A percentile compares a stretch with the other conserved stretches of the same genome.
Evolutionary conservation across 2,329 filamentous ascomycete species (phyloP).

Genomic region (Hymenoscyphus linearis): DNA sequence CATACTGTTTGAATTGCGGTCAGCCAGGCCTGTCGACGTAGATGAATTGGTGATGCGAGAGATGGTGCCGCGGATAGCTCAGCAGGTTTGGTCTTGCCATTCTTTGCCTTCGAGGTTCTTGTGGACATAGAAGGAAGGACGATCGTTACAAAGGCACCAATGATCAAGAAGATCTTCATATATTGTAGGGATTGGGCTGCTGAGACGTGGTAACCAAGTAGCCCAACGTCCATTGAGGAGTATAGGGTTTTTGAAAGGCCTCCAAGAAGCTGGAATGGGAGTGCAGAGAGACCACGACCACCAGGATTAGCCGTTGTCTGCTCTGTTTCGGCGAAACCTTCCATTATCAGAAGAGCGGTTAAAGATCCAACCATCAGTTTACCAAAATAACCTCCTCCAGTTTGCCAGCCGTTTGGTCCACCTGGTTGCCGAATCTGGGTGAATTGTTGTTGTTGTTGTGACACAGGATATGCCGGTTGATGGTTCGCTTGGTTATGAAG

Average conservation of each 20-base stretch:
- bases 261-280: conserved; percentile 55
- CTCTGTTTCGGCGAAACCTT: conserved; percentile 64
- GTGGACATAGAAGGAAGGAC: conserved; percentile 50
- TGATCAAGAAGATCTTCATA: conserved; percentile 47
- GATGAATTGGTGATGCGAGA: conserved; percentile 74
- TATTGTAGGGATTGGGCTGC: conserved; percentile 43
- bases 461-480: conserved; percentile 31
- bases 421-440: conserved; percentile 46
- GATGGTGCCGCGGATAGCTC: conserved; percentile 56
- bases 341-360: conserved; percentile 85
- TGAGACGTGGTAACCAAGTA: conserved; percentile 49
- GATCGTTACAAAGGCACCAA: conserved; percentile 50
- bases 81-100: conserved; percentile 44
- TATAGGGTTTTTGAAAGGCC: conserved; percentile 42
- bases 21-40: conserved; percentile 84
- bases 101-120: conserved; percentile 39
- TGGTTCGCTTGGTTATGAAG: conserved; percentile 27
- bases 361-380: conserved; percentile 93
- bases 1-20: conserved; percentile 90
- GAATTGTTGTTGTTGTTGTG: conserved; percentile 36
- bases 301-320: conserved; percentile 57
- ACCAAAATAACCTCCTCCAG: conserved; percentile 51
- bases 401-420: conserved; percentile 51
- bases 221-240: conserved; percentile 38
- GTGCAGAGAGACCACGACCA: conserved; percentile 60